phyloP scores from a whole-genome alignment of 495 filamentous ascomycete genomes.

The Penicillium herquei region DNA sequence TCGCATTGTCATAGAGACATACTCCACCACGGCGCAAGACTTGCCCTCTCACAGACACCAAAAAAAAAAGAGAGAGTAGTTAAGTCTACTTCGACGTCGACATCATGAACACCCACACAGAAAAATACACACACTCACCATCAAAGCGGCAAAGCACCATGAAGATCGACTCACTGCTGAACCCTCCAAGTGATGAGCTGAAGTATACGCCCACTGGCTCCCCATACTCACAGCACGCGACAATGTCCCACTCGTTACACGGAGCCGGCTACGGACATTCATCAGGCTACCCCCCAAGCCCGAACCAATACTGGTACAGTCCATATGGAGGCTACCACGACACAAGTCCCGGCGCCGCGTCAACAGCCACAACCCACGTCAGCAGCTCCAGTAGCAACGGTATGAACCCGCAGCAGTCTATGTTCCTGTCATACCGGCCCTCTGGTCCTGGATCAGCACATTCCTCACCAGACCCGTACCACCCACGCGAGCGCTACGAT shows the following conservation, averaged over 20 bases:
- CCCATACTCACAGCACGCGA: conserved; percentile 25
- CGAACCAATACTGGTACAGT: conserved; percentile 33
- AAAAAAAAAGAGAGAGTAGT: conserved; percentile 13
- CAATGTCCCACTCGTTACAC: conserved; percentile 17
- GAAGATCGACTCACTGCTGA: conserved; percentile 42
- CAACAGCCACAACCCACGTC: conserved; percentile 18
- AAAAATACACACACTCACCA: conserved; percentile 15
- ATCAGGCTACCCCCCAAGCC: conserved; percentile 31
- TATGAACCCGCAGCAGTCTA: conserved; percentile 19
- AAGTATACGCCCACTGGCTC: conserved; percentile 16
- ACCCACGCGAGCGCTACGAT: conserved; percentile 39
- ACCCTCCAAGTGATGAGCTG: conserved; percentile 25
- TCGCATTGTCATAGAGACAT: background rate
- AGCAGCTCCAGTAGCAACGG: conserved; percentile 12
- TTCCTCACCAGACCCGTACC: conserved; percentile 38
- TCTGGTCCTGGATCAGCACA: conserved; percentile 23
- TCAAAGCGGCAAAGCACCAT: conserved; percentile 33
- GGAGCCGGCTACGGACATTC: conserved; percentile 16
- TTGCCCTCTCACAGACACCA: background rate
- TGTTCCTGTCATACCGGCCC: conserved; percentile 24
- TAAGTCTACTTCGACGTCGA: too few relatives aligned
- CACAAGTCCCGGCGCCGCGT: conserved; percentile 20
- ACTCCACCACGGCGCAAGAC: background rate
- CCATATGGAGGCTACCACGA: conserved; percentile 23
- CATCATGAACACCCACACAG: conserved; percentile 8